Evolutionary conservation across 75 land plant genomes (phyloP).

Genomic region (Selaginella tamariscina): DNA sequence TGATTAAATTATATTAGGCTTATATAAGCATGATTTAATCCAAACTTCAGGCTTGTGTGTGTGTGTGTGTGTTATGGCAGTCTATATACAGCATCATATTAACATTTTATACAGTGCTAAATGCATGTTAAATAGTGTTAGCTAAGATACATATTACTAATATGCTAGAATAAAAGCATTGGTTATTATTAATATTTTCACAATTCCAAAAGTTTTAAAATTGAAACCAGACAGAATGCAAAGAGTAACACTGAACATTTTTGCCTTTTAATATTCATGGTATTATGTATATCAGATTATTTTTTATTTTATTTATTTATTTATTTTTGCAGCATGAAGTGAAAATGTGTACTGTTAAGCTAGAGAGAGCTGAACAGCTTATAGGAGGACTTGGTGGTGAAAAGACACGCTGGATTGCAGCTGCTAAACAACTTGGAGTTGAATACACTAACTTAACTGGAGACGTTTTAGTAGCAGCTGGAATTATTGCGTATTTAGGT

Average conservation of each 20-base stretch:
- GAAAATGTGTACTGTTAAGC: constrained; percentile 39
- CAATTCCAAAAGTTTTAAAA: not conserved
- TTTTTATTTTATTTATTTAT: too few relatives aligned
- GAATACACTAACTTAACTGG: constrained; percentile 26
- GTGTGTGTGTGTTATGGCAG: too few relatives aligned
- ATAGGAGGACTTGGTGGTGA: constrained; percentile 41
- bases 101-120: too few relatives aligned
- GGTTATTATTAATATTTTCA: not conserved
- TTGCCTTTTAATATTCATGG: too few relatives aligned
- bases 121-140: too few relatives aligned
- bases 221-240: not conserved
- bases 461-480: constrained; percentile 28
- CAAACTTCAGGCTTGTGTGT: too few relatives aligned
- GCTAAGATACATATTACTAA: too few relatives aligned
- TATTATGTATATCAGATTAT: too few relatives aligned
- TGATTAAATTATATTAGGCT: too few relatives aligned
- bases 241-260: not conserved
- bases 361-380: constrained; percentile 35
- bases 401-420: constrained; percentile 27
- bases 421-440: constrained; percentile 28
- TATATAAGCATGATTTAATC: too few relatives aligned
- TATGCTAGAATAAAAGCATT: not conserved
- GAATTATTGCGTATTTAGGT: constrained; percentile 37
- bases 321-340: constrained; percentile 29
- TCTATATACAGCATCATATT: not conserved